These are phyloP conservation scores for Grigorovia yakushimaensis DNA, from an alignment of 805 yeast genomes.

Conservation along the genomic window DNA sequence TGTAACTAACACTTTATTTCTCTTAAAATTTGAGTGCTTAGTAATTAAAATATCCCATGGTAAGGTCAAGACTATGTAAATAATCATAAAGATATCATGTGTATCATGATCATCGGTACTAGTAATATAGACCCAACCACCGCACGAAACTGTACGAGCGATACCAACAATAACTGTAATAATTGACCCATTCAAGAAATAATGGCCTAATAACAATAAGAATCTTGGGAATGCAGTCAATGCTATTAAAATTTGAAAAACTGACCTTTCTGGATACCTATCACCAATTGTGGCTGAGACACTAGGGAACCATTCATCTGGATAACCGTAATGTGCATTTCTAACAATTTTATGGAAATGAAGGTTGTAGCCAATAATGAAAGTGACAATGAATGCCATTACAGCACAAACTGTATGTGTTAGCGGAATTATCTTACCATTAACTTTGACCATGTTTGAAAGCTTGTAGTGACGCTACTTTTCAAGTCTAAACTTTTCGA, in stretches of 20 bases:
- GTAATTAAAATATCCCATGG: constrained; percentile 80
- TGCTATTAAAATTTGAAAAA: constrained; percentile 87
- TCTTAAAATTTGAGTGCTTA: constrained; percentile 35
- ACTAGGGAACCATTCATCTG: constrained; percentile 98
- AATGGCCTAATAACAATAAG: constrained; percentile 39
- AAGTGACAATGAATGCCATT: constrained; percentile 66
- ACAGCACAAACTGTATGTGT: constrained; percentile 67
- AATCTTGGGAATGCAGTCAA: constrained; percentile 91
- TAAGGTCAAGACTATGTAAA: constrained; percentile 75
- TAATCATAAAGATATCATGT: constrained; percentile 92
- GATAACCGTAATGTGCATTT: constrained; percentile 81
- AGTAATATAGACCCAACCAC: constrained; percentile 98
- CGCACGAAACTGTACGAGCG: constrained; percentile 87
- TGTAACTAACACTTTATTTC: constrained; percentile 42
- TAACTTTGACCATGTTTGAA: constrained; percentile 32
- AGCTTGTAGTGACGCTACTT: not conserved
- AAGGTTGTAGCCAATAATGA: constrained; percentile 59
- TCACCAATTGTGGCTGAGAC: constrained; percentile 97
- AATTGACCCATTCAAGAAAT: constrained; percentile 31
- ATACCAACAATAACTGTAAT: constrained; percentile 44
- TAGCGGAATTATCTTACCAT: constrained; percentile 57
- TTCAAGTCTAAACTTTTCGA: not conserved
- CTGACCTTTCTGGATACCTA: constrained; percentile 87
- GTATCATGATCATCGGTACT: constrained; percentile 95
- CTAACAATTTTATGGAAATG: constrained; percentile 85